Evolutionary conservation across 116 monocot species (phyloP).

Genomic region (Dioscorea cayenensis): DNA sequence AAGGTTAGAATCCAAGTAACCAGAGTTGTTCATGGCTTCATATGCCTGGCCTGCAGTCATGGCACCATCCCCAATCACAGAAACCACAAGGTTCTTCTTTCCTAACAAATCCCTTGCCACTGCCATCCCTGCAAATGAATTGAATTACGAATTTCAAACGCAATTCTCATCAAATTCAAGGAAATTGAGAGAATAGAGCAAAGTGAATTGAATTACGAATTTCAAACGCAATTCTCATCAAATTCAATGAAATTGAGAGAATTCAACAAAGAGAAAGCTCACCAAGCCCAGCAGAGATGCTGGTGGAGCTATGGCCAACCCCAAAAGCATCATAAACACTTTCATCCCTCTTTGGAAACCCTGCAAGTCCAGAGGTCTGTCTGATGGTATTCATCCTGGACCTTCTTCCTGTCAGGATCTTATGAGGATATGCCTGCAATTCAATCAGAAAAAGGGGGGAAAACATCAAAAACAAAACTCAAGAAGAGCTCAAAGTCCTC

Average conservation of each 20-base stretch:
- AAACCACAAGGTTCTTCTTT: slow-evolving; percentile 59
- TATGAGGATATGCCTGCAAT: slow-evolving; percentile 78
- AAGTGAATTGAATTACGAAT: not conserved
- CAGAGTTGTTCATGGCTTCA: slow-evolving; percentile 79
- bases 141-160: not conserved
- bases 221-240: not conserved
- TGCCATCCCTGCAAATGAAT: slow-evolving; percentile 44
- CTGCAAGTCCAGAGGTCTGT: slow-evolving; percentile 78
- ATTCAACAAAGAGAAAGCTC: not conserved
- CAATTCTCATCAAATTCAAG: not conserved
- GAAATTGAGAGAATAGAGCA: not conserved
- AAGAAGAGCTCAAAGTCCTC: not conserved
- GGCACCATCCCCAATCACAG: slow-evolving; percentile 74
- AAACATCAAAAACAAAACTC: not conserved
- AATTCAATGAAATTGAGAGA: not conserved
- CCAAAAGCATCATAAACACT: slow-evolving; percentile 86
- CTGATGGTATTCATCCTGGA: slow-evolving; percentile 75
- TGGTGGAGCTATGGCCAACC: slow-evolving; percentile 84
- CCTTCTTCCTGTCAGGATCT: slow-evolving; percentile 86
- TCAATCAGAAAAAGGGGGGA: not conserved
- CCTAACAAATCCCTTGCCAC: slow-evolving; percentile 61
- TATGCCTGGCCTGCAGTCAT: slow-evolving; percentile 80
- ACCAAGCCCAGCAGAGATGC: slow-evolving; percentile 93
- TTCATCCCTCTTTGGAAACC: slow-evolving; percentile 86
- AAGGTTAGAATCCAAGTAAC: slow-evolving; percentile 58